A percentile compares a stretch with the other conserved stretches of the same genome.
phyloP scores from a whole-genome alignment of 352 stramenopile species.

The Phytophthora litchii region DNA sequence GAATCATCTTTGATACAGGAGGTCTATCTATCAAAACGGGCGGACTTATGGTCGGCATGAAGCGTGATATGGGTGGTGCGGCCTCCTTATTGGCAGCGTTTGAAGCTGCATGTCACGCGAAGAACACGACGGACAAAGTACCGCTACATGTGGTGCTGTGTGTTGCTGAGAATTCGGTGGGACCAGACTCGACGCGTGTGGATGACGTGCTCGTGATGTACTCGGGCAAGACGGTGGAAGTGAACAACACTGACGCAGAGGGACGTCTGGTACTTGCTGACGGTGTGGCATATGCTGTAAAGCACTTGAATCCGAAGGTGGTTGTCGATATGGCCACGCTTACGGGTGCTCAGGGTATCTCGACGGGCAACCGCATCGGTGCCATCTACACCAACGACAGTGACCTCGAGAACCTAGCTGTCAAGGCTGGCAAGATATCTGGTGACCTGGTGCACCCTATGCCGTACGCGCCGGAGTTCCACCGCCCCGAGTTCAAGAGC shows the following conservation, averaged over 20 bases:
- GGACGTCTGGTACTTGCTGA: slow-evolving; percentile 94
- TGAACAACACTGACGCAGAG: slow-evolving; percentile 98
- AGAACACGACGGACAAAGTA: slow-evolving; percentile 88
- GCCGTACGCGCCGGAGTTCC: slow-evolving; percentile 94
- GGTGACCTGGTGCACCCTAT: slow-evolving; percentile 94
- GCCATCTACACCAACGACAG: slow-evolving; percentile 92
- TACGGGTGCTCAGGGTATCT: slow-evolving; percentile 93
- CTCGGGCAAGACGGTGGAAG: slow-evolving; percentile 96
- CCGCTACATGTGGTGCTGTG: slow-evolving; percentile 92
- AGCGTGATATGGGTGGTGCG: slow-evolving; percentile 94
- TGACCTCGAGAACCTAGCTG: slow-evolving; percentile 82
- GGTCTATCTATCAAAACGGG: slow-evolving; percentile 94
- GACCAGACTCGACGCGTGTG: slow-evolving; percentile 85
- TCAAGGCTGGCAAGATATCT: slow-evolving; percentile 83
- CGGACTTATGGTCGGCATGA: slow-evolving; percentile 92
- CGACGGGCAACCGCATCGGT: slow-evolving; percentile 93
- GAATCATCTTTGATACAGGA: slow-evolving; percentile 97
- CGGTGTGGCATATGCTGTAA: slow-evolving; percentile 92
- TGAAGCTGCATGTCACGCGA: slow-evolving; percentile 85
- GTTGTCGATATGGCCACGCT: slow-evolving; percentile 97
- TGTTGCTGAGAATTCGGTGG: slow-evolving; percentile 95
- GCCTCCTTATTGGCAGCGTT: slow-evolving; percentile 65
- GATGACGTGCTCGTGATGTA: slow-evolving; percentile 95
- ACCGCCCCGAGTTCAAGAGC: slow-evolving; percentile 92
- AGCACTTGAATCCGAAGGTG: slow-evolving; percentile 89